Evolutionary conservation across 495 filamentous ascomycete genomes (phyloP).

Genomic region (Podospora bellae-mahoneyi): DNA sequence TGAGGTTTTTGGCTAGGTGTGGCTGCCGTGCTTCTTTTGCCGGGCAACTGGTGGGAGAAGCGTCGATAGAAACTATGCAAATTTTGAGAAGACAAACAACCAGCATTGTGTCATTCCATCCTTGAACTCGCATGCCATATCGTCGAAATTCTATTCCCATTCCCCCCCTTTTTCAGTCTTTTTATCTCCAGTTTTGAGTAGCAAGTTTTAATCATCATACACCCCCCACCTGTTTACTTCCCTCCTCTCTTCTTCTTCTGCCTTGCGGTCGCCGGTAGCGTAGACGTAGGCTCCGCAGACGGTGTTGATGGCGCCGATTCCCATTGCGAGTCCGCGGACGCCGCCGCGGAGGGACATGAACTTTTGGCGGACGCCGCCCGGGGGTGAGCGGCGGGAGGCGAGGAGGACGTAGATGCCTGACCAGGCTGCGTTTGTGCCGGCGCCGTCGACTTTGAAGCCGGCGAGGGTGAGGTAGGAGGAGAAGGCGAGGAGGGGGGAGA

Average conservation of each 20-base stretch:
- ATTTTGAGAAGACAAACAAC: not conserved
- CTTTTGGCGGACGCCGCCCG: slow-evolving; percentile 47
- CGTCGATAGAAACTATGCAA: not conserved
- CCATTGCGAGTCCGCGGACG: slow-evolving; percentile 69
- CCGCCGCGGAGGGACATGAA: slow-evolving; percentile 62
- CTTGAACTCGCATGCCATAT: not conserved
- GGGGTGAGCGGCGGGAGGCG: slow-evolving; percentile 62
- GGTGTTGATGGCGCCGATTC: slow-evolving; percentile 64
- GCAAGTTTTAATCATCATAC: not conserved
- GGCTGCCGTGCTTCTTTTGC: not conserved
- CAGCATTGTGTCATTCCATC: not conserved
- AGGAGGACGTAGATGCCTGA: slow-evolving; percentile 79
- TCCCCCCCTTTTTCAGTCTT: too few species aligned
- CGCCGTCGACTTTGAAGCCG: slow-evolving; percentile 74
- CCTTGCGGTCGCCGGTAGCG: slow-evolving; percentile 56
- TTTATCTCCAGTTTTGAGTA: too few species aligned
- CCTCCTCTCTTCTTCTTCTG: slow-evolving; percentile 42
- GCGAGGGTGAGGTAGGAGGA: slow-evolving; percentile 78
- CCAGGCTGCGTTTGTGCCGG: slow-evolving; percentile 82
- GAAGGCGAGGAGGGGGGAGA: slow-evolving; percentile 82
- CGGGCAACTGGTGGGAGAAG: not conserved
- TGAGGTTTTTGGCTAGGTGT: not conserved
- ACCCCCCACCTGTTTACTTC: slow-evolving; percentile 48
- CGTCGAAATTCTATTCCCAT: not conserved
- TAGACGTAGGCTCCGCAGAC: slow-evolving; percentile 70